Conservation (phyloP, 345 rosid genomes). For the Psidium guajava region DNA sequence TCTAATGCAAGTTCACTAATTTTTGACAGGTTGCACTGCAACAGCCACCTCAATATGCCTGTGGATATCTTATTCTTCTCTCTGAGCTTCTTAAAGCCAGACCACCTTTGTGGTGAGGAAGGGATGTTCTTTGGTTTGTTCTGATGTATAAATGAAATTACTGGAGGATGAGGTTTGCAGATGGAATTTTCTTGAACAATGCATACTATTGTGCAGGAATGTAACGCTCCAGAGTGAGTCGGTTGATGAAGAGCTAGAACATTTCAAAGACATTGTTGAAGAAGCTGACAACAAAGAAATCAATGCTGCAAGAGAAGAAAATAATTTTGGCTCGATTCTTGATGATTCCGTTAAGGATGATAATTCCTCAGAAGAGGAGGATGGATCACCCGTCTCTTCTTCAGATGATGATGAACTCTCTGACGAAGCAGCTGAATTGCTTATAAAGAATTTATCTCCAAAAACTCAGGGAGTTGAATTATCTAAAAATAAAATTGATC, state of each 20-base stretch:
- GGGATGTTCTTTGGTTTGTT: neutral
- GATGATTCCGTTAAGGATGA: constrained; percentile 18
- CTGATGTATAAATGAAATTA: neutral
- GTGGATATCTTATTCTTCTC: constrained; percentile 88
- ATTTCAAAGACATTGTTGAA: constrained; percentile 78
- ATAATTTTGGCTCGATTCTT: constrained; percentile 8
- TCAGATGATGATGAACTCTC: constrained; percentile 50
- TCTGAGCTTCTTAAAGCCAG: constrained; percentile 92
- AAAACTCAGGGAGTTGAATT: constrained; percentile 11
- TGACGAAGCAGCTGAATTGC: constrained; percentile 40
- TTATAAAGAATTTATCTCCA: constrained; percentile 18
- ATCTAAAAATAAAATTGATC: constrained; percentile 13
- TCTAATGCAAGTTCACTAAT: neutral
- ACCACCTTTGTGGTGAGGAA: constrained; percentile 62
- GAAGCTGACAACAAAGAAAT: constrained; percentile 36
- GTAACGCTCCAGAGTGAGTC: constrained; percentile 72
- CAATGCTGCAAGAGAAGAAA: constrained; percentile 20
- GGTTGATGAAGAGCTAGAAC: constrained; percentile 81
- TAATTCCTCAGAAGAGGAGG: constrained; percentile 51
- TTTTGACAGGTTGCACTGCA: constrained; percentile 77
- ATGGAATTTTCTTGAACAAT: neutral
- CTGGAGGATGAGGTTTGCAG: neutral
- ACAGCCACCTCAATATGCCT: constrained; percentile 89
- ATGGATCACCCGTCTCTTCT: constrained; percentile 10
- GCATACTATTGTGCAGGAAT: constrained; percentile 41